A percentile compares a stretch with the other conserved stretches of the same genome.
These are phyloP conservation scores for Epichloe elymi DNA, from an alignment of 2,329 filamentous ascomycete species.

Conservation along the genomic window DNA sequence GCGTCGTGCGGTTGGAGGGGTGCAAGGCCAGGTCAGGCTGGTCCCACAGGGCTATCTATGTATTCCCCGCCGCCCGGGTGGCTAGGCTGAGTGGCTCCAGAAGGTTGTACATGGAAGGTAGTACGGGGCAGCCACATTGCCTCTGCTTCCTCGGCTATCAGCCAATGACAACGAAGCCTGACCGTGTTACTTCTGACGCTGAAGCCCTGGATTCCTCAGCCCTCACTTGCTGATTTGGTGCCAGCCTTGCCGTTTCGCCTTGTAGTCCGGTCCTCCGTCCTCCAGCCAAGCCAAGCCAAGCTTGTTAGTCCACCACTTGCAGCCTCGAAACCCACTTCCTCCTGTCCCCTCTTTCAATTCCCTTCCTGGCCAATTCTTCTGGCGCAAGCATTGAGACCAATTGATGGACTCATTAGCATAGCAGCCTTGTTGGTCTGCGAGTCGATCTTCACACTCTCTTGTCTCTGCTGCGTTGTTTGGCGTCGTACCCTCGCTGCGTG, in stretches of 20 bases:
- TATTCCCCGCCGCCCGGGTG: background rate
- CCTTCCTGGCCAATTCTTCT: constrained; percentile 4
- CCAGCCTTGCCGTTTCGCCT: background rate
- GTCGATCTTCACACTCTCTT: background rate
- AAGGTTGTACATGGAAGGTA: background rate
- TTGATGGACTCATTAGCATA: constrained; percentile 3
- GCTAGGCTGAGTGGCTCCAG: background rate
- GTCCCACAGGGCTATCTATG: background rate
- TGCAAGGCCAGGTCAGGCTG: background rate
- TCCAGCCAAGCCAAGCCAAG: background rate
- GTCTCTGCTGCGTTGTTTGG: background rate
- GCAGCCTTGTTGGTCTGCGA: constrained; percentile 1
- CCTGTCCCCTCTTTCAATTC: constrained; percentile 1
- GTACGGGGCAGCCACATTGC: too few relatives aligned
- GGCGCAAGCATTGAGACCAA: constrained; percentile 2
- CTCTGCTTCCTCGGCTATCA: constrained; percentile 11
- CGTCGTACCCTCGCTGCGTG: background rate
- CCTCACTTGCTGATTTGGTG: background rate
- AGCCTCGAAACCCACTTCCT: constrained; percentile 5
- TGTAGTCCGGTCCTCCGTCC: background rate
- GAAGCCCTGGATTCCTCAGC: background rate
- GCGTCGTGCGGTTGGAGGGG: background rate
- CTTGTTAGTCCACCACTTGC: background rate
- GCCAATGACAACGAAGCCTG: constrained; percentile 12
- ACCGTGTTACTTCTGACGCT: background rate